These are phyloP conservation scores for Penicillium sp. DNA, from an alignment of 2,329 filamentous ascomycete genomes.

Conservation along the genomic window DNA sequence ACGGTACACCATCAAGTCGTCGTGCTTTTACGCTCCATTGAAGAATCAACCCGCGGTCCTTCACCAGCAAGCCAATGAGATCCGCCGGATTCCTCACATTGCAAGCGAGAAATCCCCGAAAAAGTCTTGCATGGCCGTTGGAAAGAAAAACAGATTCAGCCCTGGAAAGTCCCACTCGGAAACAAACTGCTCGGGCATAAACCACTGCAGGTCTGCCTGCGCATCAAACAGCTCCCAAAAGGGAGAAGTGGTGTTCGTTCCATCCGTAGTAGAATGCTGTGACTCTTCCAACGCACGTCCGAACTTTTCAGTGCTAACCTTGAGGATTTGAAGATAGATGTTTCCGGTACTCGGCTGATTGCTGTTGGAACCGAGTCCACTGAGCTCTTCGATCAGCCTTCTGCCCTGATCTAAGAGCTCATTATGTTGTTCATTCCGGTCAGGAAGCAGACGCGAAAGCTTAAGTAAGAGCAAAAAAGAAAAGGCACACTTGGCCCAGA, in stretches of 20 bases:
- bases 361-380: conserved; percentile 24
- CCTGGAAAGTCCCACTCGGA: conserved; percentile 56
- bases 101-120: conserved; percentile 41
- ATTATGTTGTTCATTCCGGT: conserved; percentile 35
- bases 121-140: conserved; percentile 44
- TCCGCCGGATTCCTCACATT: conserved; percentile 8
- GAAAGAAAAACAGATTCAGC: conserved; percentile 47
- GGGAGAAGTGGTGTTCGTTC: conserved; percentile 16
- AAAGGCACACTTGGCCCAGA: conserved; percentile 55
- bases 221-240: conserved; percentile 34
- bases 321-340: conserved; percentile 47
- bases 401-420: conserved; percentile 42
- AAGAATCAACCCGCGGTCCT: too few species aligned
- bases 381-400: conserved; percentile 40
- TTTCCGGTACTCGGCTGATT: conserved; percentile 39
- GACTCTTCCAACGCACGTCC: conserved; percentile 41
- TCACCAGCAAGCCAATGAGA: too few species aligned
- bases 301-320: conserved; percentile 48
- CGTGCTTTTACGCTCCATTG: too few species aligned
- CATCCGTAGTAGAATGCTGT: conserved; percentile 13
- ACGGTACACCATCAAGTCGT: too few species aligned
- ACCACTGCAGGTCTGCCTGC: conserved; percentile 47
- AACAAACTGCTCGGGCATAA: conserved; percentile 51
- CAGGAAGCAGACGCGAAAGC: conserved; percentile 46
- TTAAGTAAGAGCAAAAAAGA: conserved; percentile 52